These are phyloP conservation scores for Capsella rubella DNA, from an alignment of 441 rosid genomes.

Conservation along the genomic window DNA sequence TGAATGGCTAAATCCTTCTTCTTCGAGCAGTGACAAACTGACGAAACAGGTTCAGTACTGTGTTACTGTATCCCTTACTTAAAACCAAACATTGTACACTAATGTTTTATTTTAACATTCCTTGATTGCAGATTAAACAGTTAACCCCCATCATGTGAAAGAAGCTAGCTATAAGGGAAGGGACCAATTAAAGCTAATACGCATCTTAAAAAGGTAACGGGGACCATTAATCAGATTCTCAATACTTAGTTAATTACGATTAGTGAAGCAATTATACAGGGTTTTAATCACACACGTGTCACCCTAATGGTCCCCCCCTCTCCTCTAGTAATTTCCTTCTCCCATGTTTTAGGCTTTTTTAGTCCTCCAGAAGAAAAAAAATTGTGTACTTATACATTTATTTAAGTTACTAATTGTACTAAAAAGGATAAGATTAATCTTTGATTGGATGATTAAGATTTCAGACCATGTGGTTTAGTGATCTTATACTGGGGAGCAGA, in stretches of 20 bases:
- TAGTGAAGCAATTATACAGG: slow-evolving; percentile 43
- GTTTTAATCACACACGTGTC: slow-evolving; percentile 35
- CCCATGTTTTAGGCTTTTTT: slow-evolving; percentile 45
- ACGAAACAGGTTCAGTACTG: slow-evolving; percentile 20
- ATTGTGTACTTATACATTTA: slow-evolving; percentile 40
- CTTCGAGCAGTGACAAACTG: slow-evolving; percentile 23
- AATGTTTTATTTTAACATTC: not conserved
- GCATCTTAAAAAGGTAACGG: slow-evolving; percentile 44
- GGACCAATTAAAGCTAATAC: slow-evolving; percentile 40
- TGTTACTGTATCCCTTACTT: slow-evolving; percentile 1
- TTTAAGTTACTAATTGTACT: not conserved
- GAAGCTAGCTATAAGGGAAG: slow-evolving; percentile 17
- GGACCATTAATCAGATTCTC: slow-evolving; percentile 40
- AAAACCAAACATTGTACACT: slow-evolving; percentile 11
- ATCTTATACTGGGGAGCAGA: slow-evolving; percentile 41
- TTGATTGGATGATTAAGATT: slow-evolving; percentile 43
- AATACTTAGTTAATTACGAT: slow-evolving; percentile 30
- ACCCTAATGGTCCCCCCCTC: slow-evolving; percentile 38
- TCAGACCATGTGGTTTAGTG: slow-evolving; percentile 45
- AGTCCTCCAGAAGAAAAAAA: slow-evolving; percentile 28
- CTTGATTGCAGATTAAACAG: slow-evolving; percentile 29
- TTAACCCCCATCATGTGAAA: slow-evolving; percentile 34
- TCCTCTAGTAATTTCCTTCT: slow-evolving; percentile 29
- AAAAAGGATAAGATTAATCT: slow-evolving; percentile 1
- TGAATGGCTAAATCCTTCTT: not conserved